Conservation (phyloP, 1,139 yeast genomes). For the Magnusiomyces tetraspermus region DNA sequence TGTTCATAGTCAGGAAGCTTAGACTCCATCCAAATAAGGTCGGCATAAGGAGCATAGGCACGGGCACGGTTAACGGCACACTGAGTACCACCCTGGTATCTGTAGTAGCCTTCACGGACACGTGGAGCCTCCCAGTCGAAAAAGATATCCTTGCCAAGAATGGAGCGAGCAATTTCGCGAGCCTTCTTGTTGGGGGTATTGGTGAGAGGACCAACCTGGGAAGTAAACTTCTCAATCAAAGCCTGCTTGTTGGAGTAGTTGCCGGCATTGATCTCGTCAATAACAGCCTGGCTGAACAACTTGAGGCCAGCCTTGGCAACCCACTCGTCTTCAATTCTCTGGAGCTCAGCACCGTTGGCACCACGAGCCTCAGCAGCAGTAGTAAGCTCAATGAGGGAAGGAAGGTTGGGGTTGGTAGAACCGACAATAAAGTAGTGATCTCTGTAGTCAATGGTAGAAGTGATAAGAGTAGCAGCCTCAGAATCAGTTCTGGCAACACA, state of each 20-base stretch:
- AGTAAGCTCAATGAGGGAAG: constrained; percentile 69
- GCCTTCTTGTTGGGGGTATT: constrained; percentile 75
- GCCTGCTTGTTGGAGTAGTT: constrained; percentile 52
- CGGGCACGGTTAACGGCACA: constrained; percentile 97
- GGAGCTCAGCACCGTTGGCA: constrained; percentile 59
- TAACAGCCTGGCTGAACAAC: constrained; percentile 85
- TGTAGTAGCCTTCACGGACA: constrained; percentile 95
- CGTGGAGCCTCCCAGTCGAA: constrained; percentile 96
- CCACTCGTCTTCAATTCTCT: constrained; percentile 77
- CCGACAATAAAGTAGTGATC: constrained; percentile 92
- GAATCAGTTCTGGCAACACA: constrained; percentile 94
- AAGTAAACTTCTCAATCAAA: constrained; percentile 56
- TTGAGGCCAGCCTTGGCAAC: constrained; percentile 71
- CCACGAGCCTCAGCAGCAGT: constrained; percentile 73
- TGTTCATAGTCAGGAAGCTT: constrained; percentile 89
- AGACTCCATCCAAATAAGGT: constrained; percentile 98
- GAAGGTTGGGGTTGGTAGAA: constrained; percentile 73
- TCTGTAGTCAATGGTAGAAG: constrained; percentile 88
- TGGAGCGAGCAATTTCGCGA: constrained; percentile 60
- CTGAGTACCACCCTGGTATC: constrained; percentile 93
- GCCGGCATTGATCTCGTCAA: constrained; percentile 67
- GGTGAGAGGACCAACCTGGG: constrained; percentile 65
- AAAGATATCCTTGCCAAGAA: constrained; percentile 75
- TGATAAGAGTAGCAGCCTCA: constrained; percentile 90
- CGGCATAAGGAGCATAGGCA: constrained; percentile 91